A percentile compares a stretch with the other conserved stretches of the same genome.
Evolutionary conservation across 441 rosid species (phyloP).

Genomic region (Jatropha multifida): DNA sequence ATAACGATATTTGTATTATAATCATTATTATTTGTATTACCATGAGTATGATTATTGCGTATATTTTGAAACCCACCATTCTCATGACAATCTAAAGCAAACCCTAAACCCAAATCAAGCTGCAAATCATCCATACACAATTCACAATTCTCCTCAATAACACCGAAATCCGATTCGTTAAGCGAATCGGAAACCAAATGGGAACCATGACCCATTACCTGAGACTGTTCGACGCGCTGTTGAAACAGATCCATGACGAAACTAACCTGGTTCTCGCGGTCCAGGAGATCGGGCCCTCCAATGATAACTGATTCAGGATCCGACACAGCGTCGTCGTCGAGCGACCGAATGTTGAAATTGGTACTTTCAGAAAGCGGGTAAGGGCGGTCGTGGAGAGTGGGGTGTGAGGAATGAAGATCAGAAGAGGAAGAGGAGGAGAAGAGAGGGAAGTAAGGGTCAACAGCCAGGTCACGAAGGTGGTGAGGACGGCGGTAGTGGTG

Average conservation of each 20-base stretch:
- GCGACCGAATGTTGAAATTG: constrained; percentile 1
- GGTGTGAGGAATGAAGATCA: background rate
- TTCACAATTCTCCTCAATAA: constrained; percentile 38
- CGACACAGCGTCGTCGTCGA: constrained; percentile 31
- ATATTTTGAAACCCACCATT: constrained; percentile 33
- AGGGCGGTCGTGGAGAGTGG: constrained; percentile 5
- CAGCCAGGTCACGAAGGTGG: background rate
- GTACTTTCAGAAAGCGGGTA: background rate
- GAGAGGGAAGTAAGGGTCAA: constrained; percentile 16
- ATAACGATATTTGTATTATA: constrained; percentile 21
- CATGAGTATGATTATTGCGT: constrained; percentile 1
- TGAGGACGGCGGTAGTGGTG: constrained; percentile 15
- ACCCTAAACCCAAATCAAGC: constrained; percentile 50
- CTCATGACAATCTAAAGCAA: constrained; percentile 36
- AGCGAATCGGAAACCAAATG: constrained; percentile 35
- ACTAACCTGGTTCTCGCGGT: constrained; percentile 55
- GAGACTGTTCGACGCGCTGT: constrained; percentile 73
- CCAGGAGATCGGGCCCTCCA: constrained; percentile 40
- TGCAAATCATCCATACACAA: constrained; percentile 41
- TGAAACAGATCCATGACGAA: constrained; percentile 82
- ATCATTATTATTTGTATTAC: constrained; percentile 27
- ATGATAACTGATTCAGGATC: constrained; percentile 39
- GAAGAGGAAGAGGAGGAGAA: constrained; percentile 12
- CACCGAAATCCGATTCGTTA: constrained; percentile 45
- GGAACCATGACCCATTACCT: constrained; percentile 31